These are phyloP conservation scores for Misopates orontium DNA, from an alignment of 257 asterid genomes.

Conservation along the genomic window DNA sequence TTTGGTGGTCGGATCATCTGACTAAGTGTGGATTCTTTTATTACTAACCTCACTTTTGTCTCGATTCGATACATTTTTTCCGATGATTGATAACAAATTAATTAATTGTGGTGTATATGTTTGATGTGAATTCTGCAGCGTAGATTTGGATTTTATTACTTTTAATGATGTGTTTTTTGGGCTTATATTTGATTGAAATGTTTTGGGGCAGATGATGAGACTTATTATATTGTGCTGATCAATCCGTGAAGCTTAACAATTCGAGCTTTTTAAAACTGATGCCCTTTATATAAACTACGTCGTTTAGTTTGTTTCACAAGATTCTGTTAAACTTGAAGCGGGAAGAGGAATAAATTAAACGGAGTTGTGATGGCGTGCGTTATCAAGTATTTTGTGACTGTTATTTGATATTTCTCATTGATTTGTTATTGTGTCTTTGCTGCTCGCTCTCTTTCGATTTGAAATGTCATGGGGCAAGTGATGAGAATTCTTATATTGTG, in stretches of 20 bases:
- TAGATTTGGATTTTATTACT: no score
- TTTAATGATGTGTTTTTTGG: not conserved
- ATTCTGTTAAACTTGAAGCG: no score
- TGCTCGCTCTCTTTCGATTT: no score
- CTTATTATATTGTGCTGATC: conserved; percentile 42
- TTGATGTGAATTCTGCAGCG: no score
- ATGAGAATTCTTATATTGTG: conserved; percentile 3
- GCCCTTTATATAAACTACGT: conserved; percentile 22
- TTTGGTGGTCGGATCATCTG: conserved; percentile 28
- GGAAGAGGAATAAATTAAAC: no score
- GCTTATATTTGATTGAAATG: not conserved
- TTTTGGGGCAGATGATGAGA: conserved; percentile 51
- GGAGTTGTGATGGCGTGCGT: no score
- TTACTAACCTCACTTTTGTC: conserved; percentile 35
- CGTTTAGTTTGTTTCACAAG: not conserved
- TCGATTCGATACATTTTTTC: conserved; percentile 33
- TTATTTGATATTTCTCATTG: no score
- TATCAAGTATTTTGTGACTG: no score
- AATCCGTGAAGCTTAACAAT: conserved; percentile 47
- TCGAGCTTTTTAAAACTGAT: conserved; percentile 89
- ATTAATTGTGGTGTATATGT: no score
- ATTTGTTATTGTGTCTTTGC: not conserved
- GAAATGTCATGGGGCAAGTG: not conserved
- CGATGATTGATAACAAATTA: no score
- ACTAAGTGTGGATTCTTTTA: conserved; percentile 28